Conservation (phyloP, 768 basidiomycete species). For the Tricholoma terreum region DNA sequence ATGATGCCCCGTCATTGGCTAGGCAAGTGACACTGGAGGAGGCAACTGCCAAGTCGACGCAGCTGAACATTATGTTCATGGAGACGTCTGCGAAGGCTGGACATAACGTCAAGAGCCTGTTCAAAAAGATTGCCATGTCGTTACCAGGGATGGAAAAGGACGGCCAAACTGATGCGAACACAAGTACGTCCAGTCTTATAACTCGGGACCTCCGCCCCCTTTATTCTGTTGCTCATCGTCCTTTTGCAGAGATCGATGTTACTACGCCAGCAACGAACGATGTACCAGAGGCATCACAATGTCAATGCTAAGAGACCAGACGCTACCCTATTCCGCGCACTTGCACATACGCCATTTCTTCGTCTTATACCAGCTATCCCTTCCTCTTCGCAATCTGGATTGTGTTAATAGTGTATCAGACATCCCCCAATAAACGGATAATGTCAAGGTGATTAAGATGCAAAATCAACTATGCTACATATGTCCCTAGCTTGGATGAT, state of each 20-base stretch:
- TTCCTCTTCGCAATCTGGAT: conserved; percentile 7
- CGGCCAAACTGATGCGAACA: conserved; percentile 53
- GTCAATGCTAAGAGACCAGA: conserved; percentile 62
- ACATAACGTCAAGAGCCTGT: conserved; percentile 97
- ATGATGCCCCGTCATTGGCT: conserved; percentile 10
- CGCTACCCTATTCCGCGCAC: conserved; percentile 7
- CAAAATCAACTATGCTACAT: background rate
- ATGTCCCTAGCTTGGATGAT: background rate
- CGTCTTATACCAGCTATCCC: conserved; percentile 14
- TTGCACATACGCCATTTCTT: conserved; percentile 13
- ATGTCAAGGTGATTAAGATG: background rate
- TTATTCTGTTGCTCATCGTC: conserved; percentile 4
- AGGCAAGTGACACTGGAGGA: conserved; percentile 99
- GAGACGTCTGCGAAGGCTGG: conserved; percentile 99
- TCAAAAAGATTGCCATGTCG: conserved; percentile 99
- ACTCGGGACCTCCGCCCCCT: background rate
- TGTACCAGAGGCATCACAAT: conserved; percentile 84
- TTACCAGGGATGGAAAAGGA: conserved; percentile 95
- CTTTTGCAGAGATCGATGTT: conserved; percentile 80
- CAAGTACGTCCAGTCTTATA: conserved; percentile 37
- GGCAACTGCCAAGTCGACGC: conserved; percentile 85
- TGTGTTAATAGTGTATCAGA: conserved; percentile 21
- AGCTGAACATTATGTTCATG: conserved; percentile 97
- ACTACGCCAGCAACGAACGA: conserved; percentile 65
- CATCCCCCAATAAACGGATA: background rate